Percentiles rank a stretch among this genome's conserved stretches.
Evolutionary conservation across 495 filamentous ascomycete species (phyloP).

Genomic region (Penicillium bovifimosum): DNA sequence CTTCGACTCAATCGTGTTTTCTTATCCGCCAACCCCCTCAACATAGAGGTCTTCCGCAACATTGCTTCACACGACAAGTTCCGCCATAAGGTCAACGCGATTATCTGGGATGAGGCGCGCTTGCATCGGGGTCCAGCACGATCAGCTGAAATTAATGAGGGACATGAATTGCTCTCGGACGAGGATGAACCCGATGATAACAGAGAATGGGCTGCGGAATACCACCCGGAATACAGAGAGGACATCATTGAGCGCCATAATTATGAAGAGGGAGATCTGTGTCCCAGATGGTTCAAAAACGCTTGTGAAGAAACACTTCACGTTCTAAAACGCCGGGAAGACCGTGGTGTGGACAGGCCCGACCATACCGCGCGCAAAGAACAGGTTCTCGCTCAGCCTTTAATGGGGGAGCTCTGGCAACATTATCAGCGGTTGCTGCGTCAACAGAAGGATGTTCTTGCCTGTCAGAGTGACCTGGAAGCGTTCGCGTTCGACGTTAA

Average conservation of each 20-base stretch:
- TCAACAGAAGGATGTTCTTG: too few species aligned
- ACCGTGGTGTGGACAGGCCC: background rate
- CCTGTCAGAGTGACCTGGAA: background rate
- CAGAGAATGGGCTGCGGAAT: too few species aligned
- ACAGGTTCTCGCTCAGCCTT: slow-evolving; percentile 8
- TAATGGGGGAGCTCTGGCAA: slow-evolving; percentile 10
- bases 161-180: background rate
- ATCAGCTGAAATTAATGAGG: too few species aligned
- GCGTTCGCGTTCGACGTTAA: slow-evolving; percentile 7
- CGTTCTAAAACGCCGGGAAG: too few species aligned
- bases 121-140: too few species aligned
- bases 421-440: too few species aligned
- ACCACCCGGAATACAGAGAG: too few species aligned
- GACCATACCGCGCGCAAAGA: slow-evolving; percentile 3
- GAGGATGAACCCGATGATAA: background rate
- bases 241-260: too few species aligned
- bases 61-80: slow-evolving; percentile 20
- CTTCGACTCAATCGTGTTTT: slow-evolving; percentile 17
- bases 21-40: slow-evolving; percentile 15
- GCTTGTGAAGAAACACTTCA: too few species aligned
- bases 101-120: background rate
- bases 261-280: background rate
- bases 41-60: slow-evolving; percentile 17
- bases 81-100: slow-evolving; percentile 1
- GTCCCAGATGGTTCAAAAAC: too few species aligned